phyloP scores from a whole-genome alignment of 257 asterid genomes.

The Handroanthus guayacan region DNA sequence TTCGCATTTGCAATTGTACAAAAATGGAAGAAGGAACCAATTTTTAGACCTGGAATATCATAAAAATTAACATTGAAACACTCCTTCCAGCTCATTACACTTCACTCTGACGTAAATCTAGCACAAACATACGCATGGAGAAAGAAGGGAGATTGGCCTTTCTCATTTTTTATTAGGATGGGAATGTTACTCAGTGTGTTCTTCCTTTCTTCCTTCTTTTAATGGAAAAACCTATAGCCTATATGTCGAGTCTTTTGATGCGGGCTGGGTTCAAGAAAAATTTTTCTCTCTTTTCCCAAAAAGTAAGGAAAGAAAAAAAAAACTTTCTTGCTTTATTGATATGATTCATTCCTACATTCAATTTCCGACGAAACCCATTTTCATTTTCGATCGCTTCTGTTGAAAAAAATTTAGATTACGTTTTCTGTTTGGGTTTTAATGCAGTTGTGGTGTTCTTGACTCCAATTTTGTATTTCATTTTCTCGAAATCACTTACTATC shows the following conservation, averaged over 20 bases:
- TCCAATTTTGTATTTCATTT: slow-evolving; percentile 13
- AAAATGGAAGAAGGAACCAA: slow-evolving; percentile 13
- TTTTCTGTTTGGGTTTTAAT: neutral
- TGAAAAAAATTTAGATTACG: neutral
- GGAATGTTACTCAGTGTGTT: neutral
- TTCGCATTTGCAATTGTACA: neutral
- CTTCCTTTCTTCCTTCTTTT: slow-evolving; percentile 1
- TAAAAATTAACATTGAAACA: slow-evolving; percentile 4
- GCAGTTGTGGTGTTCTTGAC: neutral
- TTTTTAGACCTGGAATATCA: neutral
- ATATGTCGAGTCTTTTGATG: neutral
- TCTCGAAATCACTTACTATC: neutral
- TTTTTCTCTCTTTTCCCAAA: neutral
- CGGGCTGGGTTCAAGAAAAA: neutral
- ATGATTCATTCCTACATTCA: neutral
- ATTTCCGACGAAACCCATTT: slow-evolving; percentile 19
- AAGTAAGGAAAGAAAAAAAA: no score
- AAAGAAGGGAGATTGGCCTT: neutral
- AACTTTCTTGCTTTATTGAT: slow-evolving; percentile 2
- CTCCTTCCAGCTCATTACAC: slow-evolving; percentile 33
- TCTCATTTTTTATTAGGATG: neutral
- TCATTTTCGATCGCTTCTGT: neutral
- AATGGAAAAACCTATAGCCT: neutral
- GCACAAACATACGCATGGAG: slow-evolving; percentile 1
- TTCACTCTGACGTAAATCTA: slow-evolving; percentile 13